Evolutionary conservation across 169 alveolate species (phyloP), one percentile per base, ranked within the genome.

Genomic region (Ichthyophthirius multifiliis): DNA sequence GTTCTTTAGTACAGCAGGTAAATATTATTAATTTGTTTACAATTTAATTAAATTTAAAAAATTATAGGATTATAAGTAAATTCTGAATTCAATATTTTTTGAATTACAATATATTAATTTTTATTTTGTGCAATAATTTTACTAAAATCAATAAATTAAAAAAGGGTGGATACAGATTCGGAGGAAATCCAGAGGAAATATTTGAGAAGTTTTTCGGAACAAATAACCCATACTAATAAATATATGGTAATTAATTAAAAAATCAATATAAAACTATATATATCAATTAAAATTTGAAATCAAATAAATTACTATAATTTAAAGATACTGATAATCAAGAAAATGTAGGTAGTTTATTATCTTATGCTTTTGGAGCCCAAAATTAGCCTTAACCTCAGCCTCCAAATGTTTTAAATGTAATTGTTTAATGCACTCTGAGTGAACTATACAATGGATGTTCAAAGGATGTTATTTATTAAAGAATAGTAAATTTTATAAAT

Each of bases 181-280:
- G 81, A 48, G 94, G 94, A 20, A 92, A 94, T 55, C 90, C 95
- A 34, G 82, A 85, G 27, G 95, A 89, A 65, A 92, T 94, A 23
- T 94, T 91, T 83, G 93, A 92, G 47, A 75, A 87, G 43, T 94
- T 90, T 83, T 89, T 90, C 65, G 94, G 94, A 30, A 77, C 95
- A 16, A 35, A 73, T 10, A 89, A 93, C 82, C 94, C 95, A 6
- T 87, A 87, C 78, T 76, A 76, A n/a, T 18, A 67, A 71, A 34
- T 81, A 9, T 71, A 64, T 63, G 85, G 85, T 79, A n/a, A n/a
- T n/a, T n/a, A 77, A 4, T 74, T 62, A 39, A 37, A 1, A 27
- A 48, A 76, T 15, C 62, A 74, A 35, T 41, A 9, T 41, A 41
- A 41, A 41, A 41, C 89, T 78, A 48, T 76, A 67, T 63, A 75